Percentiles rank a stretch among this genome's conserved stretches.
Evolutionary conservation across 73 alveolate genomes (phyloP).

Genomic region (Stentor coeruleus): DNA sequence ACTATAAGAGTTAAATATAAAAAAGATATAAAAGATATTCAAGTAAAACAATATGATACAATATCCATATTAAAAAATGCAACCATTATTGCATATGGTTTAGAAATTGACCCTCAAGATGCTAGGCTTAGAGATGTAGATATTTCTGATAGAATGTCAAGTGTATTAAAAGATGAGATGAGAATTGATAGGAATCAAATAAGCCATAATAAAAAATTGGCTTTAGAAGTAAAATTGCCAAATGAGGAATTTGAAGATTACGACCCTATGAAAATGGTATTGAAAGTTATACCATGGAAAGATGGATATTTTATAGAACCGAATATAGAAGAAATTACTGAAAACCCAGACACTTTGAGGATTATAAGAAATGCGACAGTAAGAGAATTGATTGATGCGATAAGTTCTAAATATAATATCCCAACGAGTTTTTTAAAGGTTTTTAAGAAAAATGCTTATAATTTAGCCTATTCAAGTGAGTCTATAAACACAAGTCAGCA

Average conservation of each 20-base stretch:
- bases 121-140: neutral
- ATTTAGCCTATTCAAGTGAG: neutral
- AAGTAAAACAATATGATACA: neutral
- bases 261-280: neutral
- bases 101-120: neutral
- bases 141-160: neutral
- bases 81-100: neutral
- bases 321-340: neutral
- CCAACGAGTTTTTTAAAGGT: neutral
- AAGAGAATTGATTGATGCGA: neutral
- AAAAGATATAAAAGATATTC: neutral
- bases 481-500: neutral
- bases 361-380: neutral
- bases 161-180: neutral
- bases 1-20: neutral
- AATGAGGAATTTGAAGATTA: slow-evolving; percentile 22
- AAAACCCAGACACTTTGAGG: neutral
- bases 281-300: slow-evolving; percentile 12
- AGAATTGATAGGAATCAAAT: neutral
- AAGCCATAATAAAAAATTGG: neutral
- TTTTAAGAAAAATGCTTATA: too few relatives aligned
- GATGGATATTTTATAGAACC: neutral
- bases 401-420: too few relatives aligned
- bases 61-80: neutral
- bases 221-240: neutral